Percentiles rank a stretch among this genome's conserved stretches.
Conservation (phyloP, 1,284 basidiomycete genomes). For the Leccinum fuscescens region DNA sequence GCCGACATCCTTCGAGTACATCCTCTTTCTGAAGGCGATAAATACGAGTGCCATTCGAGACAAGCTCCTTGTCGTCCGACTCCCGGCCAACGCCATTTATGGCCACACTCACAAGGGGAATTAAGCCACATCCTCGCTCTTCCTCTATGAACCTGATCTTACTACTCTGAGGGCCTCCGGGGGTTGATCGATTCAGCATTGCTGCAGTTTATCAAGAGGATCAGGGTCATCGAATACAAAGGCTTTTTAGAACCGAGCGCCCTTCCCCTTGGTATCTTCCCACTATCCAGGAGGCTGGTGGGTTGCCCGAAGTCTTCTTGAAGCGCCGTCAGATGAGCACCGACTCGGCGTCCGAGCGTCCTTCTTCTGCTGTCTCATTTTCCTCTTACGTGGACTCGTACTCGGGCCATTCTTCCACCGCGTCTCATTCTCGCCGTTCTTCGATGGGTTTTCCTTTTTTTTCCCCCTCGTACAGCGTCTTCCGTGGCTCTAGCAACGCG, state of each 20-base stretch:
- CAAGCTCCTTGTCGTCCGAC: slow-evolving; percentile 67
- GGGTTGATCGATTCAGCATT: slow-evolving; percentile 93
- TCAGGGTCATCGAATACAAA: slow-evolving; percentile 70
- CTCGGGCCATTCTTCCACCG: too few species aligned
- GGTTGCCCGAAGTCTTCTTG: slow-evolving; percentile 83
- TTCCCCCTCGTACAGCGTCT: too few species aligned
- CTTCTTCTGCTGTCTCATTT: too few species aligned
- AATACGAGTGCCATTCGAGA: slow-evolving; percentile 57
- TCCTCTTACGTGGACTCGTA: too few species aligned
- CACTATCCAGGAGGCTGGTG: slow-evolving; percentile 87
- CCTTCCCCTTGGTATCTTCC: slow-evolving; percentile 79
- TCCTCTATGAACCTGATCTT: slow-evolving; percentile 91
- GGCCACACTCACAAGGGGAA: slow-evolving; percentile 71
- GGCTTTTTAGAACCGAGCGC: slow-evolving; percentile 85
- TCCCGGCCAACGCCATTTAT: slow-evolving; percentile 89
- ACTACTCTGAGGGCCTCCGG: slow-evolving; percentile 81
- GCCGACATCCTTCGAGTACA: slow-evolving; percentile 73
- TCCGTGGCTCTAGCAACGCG: too few species aligned
- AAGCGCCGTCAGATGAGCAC: too few species aligned
- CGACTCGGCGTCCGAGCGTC: too few species aligned
- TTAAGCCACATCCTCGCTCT: slow-evolving; percentile 64
- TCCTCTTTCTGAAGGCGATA: slow-evolving; percentile 79
- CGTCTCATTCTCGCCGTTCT: too few species aligned
- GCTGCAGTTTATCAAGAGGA: slow-evolving; percentile 82
- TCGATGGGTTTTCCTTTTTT: too few species aligned